Evolutionary conservation across 1,284 basidiomycete species (phyloP).

Genomic region (Cryptococcus hybrid): DNA sequence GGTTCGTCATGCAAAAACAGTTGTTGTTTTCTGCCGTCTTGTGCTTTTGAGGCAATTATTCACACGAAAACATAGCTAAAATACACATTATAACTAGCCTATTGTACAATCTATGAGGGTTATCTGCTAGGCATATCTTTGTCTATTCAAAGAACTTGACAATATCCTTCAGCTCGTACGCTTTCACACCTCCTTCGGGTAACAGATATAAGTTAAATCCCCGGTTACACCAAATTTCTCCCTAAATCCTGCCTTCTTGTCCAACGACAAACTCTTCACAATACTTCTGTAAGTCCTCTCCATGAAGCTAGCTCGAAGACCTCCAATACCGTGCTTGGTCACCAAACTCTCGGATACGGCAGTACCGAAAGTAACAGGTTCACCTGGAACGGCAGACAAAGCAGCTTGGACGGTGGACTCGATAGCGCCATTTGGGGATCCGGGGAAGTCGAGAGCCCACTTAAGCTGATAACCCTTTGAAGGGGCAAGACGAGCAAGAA

Average conservation of each 20-base stretch:
- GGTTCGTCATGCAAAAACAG: too few relatives aligned
- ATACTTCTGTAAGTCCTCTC: constrained; percentile 55
- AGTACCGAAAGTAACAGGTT: constrained; percentile 53
- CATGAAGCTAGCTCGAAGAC: constrained; percentile 52
- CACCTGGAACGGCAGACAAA: constrained; percentile 53
- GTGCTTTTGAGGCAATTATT: too few relatives aligned
- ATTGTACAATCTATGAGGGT: too few relatives aligned
- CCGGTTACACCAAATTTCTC: constrained; percentile 40
- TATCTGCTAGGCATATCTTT: too few relatives aligned
- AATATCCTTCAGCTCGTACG: constrained; percentile 19
- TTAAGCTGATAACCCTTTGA: constrained; percentile 60
- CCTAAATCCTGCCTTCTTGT: constrained; percentile 55
- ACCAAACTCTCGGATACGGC: constrained; percentile 51
- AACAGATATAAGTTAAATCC: constrained; percentile 31
- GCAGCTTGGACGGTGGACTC: constrained; percentile 56
- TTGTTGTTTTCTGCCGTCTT: too few relatives aligned
- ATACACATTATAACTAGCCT: too few relatives aligned
- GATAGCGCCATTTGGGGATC: constrained; percentile 56
- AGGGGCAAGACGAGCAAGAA: constrained; percentile 57
- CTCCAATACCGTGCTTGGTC: constrained; percentile 48
- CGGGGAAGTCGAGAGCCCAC: constrained; percentile 60
- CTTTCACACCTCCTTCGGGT: constrained; percentile 26
- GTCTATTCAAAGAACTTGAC: constrained; percentile 23
- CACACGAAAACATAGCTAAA: too few relatives aligned
- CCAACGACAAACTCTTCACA: constrained; percentile 51